Evolutionary conservation across 768 basidiomycete species (phyloP).

Genomic region (Galerina marginata): DNA sequence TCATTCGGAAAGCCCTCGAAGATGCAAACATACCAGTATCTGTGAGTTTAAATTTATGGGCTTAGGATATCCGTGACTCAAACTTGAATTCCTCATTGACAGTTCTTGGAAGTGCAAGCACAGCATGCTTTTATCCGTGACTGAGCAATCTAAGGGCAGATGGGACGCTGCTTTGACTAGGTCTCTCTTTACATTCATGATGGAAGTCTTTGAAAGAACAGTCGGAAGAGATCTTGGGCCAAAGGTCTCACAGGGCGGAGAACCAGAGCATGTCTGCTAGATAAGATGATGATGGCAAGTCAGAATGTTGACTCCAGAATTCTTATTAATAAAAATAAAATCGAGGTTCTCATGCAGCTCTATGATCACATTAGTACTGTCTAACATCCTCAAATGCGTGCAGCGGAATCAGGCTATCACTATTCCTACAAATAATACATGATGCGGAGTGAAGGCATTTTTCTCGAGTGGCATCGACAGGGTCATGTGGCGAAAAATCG

Average conservation of each 20-base stretch:
- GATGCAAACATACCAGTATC: conserved; percentile 75
- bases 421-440: conserved; percentile 28
- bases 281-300: neutral
- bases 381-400: neutral
- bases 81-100: neutral
- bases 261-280: conserved; percentile 82
- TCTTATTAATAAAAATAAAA: neutral
- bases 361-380: neutral
- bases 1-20: conserved; percentile 84
- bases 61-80: neutral
- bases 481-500: conserved; percentile 28
- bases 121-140: conserved; percentile 97
- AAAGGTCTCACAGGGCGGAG: conserved; percentile 44
- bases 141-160: conserved; percentile 87
- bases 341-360: neutral
- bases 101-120: conserved; percentile 96
- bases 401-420: conserved; percentile 23
- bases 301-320: too few relatives aligned
- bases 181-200: conserved; percentile 82
- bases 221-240: conserved; percentile 87
- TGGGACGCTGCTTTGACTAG: conserved; percentile 94
- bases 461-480: conserved; percentile 11
- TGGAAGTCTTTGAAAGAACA: conserved; percentile 93
- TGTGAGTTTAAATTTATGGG: conserved; percentile 47
- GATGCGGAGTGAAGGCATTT: conserved; percentile 21